phyloP scores from a whole-genome alignment of 495 filamentous ascomycete genomes.

The Lichina pygmaea region DNA sequence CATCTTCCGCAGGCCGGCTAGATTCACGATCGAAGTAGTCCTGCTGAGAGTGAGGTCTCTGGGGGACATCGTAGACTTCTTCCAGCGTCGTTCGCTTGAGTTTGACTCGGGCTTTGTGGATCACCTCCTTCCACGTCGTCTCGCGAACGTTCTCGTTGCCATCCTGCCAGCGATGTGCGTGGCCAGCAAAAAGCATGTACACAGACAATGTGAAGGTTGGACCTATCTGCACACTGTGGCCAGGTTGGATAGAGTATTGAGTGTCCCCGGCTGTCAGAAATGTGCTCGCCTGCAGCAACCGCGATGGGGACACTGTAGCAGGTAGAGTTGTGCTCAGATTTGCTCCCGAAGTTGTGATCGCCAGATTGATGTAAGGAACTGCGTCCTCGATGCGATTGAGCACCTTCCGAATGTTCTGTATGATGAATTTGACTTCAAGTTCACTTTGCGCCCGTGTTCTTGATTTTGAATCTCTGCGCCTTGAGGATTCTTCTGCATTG shows the following conservation, averaged over 20 bases:
- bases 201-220: conserved; percentile 69
- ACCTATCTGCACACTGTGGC: conserved; percentile 52
- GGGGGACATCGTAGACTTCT: conserved; percentile 14
- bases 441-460: conserved; percentile 21
- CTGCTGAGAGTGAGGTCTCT: neutral
- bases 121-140: conserved; percentile 89
- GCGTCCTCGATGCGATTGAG: conserved; percentile 69
- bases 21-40: neutral
- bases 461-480: conserved; percentile 20
- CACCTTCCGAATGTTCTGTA: conserved; percentile 48
- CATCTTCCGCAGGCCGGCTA: neutral
- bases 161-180: conserved; percentile 32
- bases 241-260: conserved; percentile 41
- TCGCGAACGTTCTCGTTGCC: conserved; percentile 33
- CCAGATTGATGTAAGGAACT: conserved; percentile 79
- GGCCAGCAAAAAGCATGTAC: conserved; percentile 88
- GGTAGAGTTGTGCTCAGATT: conserved; percentile 55
- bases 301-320: conserved; percentile 65
- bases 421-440: conserved; percentile 39
- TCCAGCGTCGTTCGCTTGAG: conserved; percentile 28
- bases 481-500: conserved; percentile 31
- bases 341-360: conserved; percentile 85
- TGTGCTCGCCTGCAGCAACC: conserved; percentile 79
- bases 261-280: conserved; percentile 74
- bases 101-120: conserved; percentile 76